Percentiles rank a stretch among this genome's conserved stretches.
Conservation (phyloP, 2,329 filamentous ascomycete genomes). For the Metarhizium rileyi region DNA sequence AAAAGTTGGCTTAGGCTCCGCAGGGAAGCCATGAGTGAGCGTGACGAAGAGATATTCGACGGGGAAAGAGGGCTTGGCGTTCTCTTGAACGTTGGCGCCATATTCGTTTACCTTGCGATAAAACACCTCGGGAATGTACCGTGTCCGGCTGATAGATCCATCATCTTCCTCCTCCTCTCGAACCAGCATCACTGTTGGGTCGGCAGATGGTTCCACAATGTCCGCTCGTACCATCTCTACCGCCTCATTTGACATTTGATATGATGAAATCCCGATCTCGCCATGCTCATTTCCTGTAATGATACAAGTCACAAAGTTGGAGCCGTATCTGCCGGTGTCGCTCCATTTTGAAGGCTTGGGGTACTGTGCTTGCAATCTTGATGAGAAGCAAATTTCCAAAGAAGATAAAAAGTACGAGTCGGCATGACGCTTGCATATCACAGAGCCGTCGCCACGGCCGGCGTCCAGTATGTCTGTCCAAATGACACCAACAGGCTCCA, state of each 20-base stretch:
- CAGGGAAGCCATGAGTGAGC: slow-evolving; percentile 91
- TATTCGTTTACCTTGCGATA: slow-evolving; percentile 95
- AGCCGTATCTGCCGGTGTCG: slow-evolving; percentile 86
- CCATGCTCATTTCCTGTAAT: slow-evolving; percentile 87
- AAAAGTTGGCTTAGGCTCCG: slow-evolving; percentile 67
- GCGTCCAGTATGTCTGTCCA: slow-evolving; percentile 87
- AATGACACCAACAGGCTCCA: slow-evolving; percentile 85
- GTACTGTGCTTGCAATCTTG: slow-evolving; percentile 77
- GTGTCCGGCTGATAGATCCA: slow-evolving; percentile 53
- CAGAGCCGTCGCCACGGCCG: slow-evolving; percentile 70
- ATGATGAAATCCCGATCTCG: slow-evolving; percentile 80
- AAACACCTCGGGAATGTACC: slow-evolving; percentile 97
- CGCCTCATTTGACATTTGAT: slow-evolving; percentile 89
- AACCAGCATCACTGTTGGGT: slow-evolving; percentile 89
- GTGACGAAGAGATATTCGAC: slow-evolving; percentile 96
- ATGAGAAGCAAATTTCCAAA: slow-evolving; percentile 81
- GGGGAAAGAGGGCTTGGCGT: slow-evolving; percentile 91
- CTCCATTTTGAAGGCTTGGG: slow-evolving; percentile 95
- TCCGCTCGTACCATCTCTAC: slow-evolving; percentile 96
- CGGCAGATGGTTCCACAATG: slow-evolving; percentile 88
- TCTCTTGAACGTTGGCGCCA: slow-evolving; percentile 90
- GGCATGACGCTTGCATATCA: slow-evolving; percentile 89
- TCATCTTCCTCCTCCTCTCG: slow-evolving; percentile 85
- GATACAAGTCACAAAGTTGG: slow-evolving; percentile 94
- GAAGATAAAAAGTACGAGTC: slow-evolving; percentile 94